Base-by-base conservation (phyloP, 345 rosid species). In the Corymbia maculata region DNA sequence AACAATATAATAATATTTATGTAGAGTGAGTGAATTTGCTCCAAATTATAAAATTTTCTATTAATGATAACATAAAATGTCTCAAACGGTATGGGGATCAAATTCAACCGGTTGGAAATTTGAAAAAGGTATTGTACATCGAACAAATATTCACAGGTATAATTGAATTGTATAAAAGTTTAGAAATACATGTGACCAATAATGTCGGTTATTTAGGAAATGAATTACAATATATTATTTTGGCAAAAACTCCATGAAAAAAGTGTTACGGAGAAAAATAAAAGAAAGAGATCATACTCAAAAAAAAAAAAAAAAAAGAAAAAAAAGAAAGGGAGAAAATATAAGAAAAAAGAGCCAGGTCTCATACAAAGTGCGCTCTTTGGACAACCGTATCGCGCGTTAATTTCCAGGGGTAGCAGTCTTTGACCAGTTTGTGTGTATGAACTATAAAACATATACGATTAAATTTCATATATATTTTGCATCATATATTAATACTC, bases 61-160 rank as follows among this genome's bases (percentile, higher is more conserved):
- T 0, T 0, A 11, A 0, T 11, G 30, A 3, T 59, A 26, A 26
- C 2, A 0, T 61, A 12, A 13, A 61, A 61, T 28, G 1, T 11
- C 26, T 55, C 13, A 55, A 22, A 22, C 11, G 2, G 11, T 1
- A 61, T 61, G 11, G 0, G 0, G 42, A 2, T n/a, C 4, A 28
- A 0, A 1, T n/a, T 64, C n/a, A 64, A 13, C 9, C 2, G 0
- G 0, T 2, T n/a, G 19, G 3, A 64, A 64, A 13, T 6, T 64
- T 64, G 42, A 64, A 64, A n/a, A 64, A 13, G 36, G 4, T 4
- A 64, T n/a, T n/a, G 17, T 0, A 64, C 75, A n/a, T 64, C 9
- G 16, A 6, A 13, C 36, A 64, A 61, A 64, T 61, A 64, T 13
- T 1, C 15, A 64, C 0, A 6, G 0, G 11, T 3, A 7, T 59